Conservation (phyloP, 306 rosid genomes). For the Lotus japonicus region DNA sequence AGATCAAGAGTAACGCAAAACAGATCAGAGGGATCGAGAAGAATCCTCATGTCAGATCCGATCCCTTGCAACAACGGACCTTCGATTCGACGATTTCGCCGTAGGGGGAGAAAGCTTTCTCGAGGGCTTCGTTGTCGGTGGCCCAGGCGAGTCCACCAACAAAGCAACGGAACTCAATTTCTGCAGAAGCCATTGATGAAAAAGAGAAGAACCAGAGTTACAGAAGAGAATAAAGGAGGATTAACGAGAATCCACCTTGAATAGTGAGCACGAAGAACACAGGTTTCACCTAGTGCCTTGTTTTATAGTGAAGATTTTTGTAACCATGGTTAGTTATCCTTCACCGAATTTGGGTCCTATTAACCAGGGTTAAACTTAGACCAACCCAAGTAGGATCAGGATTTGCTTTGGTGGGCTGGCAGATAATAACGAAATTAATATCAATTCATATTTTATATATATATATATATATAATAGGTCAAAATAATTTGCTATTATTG, state of each 20-base stretch:
- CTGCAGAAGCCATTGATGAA: conserved; percentile 51
- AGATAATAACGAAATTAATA: not conserved
- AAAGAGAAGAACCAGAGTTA: too few species aligned
- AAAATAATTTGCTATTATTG: too few species aligned
- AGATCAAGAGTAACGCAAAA: conserved; percentile 70
- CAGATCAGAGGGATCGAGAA: conserved; percentile 58
- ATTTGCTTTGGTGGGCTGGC: not conserved
- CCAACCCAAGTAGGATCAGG: not conserved
- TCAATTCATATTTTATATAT: too few species aligned
- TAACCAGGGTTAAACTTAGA: conserved; percentile 38
- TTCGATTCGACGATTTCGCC: conserved; percentile 93
- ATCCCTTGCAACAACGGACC: conserved; percentile 91
- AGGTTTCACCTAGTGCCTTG: rapidly evolving
- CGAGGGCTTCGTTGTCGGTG: conserved; percentile 70
- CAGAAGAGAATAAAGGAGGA: not conserved
- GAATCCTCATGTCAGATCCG: conserved; percentile 68
- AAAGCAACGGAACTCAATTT: conserved; percentile 73
- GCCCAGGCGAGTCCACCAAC: conserved; percentile 99
- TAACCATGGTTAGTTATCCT: conserved; percentile 48
- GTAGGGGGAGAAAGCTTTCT: conserved; percentile 52
- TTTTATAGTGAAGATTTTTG: conserved; percentile 16
- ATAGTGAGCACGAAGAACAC: conserved; percentile 23
- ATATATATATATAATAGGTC: too few species aligned
- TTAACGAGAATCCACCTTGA: conserved; percentile 23
- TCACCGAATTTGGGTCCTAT: not conserved